These are phyloP conservation scores for Xerocomus spinulosus DNA, from an alignment of 768 basidiomycete genomes.

Conservation along the genomic window DNA sequence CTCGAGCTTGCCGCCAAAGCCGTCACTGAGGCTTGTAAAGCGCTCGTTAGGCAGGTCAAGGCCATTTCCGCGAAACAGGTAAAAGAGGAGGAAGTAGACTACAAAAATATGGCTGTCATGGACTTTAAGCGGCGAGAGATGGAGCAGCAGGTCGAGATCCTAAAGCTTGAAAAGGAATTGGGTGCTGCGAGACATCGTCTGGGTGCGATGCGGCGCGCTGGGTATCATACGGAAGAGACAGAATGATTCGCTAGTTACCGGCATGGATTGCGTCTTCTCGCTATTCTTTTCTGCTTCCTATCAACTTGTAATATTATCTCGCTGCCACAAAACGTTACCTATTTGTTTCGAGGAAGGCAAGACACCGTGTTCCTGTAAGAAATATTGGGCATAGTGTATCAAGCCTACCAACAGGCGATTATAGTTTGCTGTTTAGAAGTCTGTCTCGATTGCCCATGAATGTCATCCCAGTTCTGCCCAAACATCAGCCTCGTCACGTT, in stretches of 20 bases:
- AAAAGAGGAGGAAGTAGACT: slow-evolving; percentile 75
- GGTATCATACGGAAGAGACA: slow-evolving; percentile 84
- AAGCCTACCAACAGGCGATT: neutral
- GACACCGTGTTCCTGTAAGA: too few species aligned
- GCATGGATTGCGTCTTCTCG: neutral
- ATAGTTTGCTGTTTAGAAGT: neutral
- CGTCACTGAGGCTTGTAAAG: slow-evolving; percentile 95
- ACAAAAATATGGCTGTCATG: slow-evolving; percentile 86
- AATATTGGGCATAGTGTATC: neutral
- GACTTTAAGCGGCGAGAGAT: slow-evolving; percentile 98
- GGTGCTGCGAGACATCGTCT: slow-evolving; percentile 79
- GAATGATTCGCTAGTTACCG: slow-evolving; percentile 37
- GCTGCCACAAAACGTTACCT: too few species aligned
- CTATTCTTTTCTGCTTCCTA: slow-evolving; percentile 11
- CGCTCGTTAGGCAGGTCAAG: slow-evolving; percentile 94
- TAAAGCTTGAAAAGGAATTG: slow-evolving; percentile 93
- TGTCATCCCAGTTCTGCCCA: slow-evolving; percentile 62
- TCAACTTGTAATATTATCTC: slow-evolving; percentile 26
- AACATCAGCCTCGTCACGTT: slow-evolving; percentile 62
- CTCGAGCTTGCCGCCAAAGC: slow-evolving; percentile 96
- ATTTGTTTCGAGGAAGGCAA: neutral
- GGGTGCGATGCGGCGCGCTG: slow-evolving; percentile 83
- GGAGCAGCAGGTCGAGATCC: slow-evolving; percentile 99
- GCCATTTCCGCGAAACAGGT: slow-evolving; percentile 82
- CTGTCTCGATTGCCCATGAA: slow-evolving; percentile 4